Evolutionary conservation across 1,139 yeast species (phyloP), one percentile per base, ranked within the genome.

Genomic region (Candida sp.): DNA sequence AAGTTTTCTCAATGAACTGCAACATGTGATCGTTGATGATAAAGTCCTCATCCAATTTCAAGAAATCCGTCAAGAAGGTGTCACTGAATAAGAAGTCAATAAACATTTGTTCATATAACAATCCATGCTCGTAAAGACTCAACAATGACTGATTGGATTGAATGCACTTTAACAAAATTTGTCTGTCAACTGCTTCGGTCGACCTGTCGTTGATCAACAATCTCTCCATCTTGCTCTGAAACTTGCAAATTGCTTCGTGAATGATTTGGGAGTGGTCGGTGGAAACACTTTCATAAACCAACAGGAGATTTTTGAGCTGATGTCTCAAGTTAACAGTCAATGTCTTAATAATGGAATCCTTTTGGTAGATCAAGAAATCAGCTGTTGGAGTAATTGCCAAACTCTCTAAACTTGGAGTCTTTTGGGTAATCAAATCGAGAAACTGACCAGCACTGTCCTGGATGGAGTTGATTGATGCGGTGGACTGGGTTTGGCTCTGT

Each of bases 11-110:
- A 31, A 49, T 46, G 22, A 51, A 49, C 9, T 46, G 42, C 22
- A 51, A 42, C 47, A 44, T 49, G 33, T 51, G 52, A 35, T 51
- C 50, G 44, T 51, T 51, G 12, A 51, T 39, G 11, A 51, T 49
- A 32, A 51, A 51, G 22, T 49, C 39, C 26, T 51, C 52, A 42
- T 49, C 50, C 27, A 51, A 47, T 44, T 51, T 49, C 5, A 51
- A 31, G 32, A 51, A 51, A 37, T 51, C 54, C 5, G 39, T 33
- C 22, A 46, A 39, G 39, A 42, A 51, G 30, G 49, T 42, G 43
- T 51, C 54, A 33, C 48, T 43, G 35, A 40, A 51, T 31, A 51
- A 39, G 32, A 49, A 27, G n/a, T 43, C 44, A 17, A 44, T 42
- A n/a, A 51, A 30, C 35, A 49, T 28, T 27, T 47, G 39, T 42